Base-by-base conservation (phyloP, 495 filamentous ascomycete genomes). In the Letharia columbiana region DNA sequence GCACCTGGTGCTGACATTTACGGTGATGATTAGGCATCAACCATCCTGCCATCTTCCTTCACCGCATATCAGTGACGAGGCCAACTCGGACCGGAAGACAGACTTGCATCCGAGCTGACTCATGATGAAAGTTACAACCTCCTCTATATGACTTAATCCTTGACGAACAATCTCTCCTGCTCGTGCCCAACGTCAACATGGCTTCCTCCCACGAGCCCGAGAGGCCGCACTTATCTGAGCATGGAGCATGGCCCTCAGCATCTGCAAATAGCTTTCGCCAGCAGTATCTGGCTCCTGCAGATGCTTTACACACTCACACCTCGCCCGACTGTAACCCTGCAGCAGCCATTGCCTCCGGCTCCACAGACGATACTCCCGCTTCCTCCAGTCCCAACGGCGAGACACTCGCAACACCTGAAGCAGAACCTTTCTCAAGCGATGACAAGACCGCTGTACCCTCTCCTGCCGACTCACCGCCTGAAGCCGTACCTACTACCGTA, bases 251-350 rank as follows among this genome's bases (percentile, higher is more conserved):
- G 69, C 69, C 71, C 20, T 67, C 64, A 33, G 52, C 42, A 54
- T 67, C 69, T 49, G 64, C 66, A 12, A 70, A 72, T 20, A 69
- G 59, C 66, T 68, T 71, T 41, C 60, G 62, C 45, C 37, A 67
- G 33, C 23, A 68, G 37, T 63, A 70, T 40, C 42, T 70, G 33
- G 56, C 63, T 23, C 61, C 67, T n/a, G 39, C 17, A 61, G 17
- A 64, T 20, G 6, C 44, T 8, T n/a, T 40, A 45, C 45, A 49
- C 41, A 52, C 49, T 37, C 42, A 40, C 35, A 23, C 33, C 23
- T 49, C 45, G 9, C 11, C 50, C n/a, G 65, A 44, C 15, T 37
- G 7, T 9, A 23, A 52, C 1, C 7, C 42, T 7, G 28, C 28
- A 33, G 15, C 18, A 18, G 31, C 18, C 7, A 56, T 23, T 42